Conservation (phyloP, 2,329 filamentous ascomycete genomes). For the Aurifilum marmelostoma region DNA sequence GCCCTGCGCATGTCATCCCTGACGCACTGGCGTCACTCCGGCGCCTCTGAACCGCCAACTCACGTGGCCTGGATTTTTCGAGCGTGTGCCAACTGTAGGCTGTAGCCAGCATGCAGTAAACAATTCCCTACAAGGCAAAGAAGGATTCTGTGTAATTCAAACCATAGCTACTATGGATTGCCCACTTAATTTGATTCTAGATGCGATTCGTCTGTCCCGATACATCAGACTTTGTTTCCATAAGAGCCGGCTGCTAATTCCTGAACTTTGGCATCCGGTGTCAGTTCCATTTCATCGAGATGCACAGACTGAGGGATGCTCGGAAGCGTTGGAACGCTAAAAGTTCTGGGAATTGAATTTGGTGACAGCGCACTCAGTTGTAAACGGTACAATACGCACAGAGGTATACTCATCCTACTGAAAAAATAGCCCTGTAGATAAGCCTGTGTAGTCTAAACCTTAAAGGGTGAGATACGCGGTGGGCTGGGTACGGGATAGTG, state of each 20-base stretch:
- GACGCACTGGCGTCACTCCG: neutral
- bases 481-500: neutral
- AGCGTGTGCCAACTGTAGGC: neutral
- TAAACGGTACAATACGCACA: neutral
- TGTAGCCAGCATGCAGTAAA: neutral
- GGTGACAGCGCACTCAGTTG: neutral
- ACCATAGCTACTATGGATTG: neutral
- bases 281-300: neutral
- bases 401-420: neutral
- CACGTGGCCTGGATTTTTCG: constrained; percentile 19
- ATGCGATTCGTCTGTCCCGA: neutral
- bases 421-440: neutral
- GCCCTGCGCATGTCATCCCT: constrained; percentile 23
- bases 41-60: constrained; percentile 27
- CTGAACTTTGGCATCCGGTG: too few species aligned
- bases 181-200: neutral
- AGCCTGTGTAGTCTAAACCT: neutral
- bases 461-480: neutral
- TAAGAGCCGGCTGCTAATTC: neutral
- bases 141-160: neutral
- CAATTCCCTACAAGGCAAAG: neutral
- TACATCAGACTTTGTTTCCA: neutral
- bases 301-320: neutral
- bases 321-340: neutral
- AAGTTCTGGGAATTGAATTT: neutral